A percentile compares a stretch with the other conserved stretches of the same genome.
These are phyloP conservation scores for Penicillium sp. DNA, from an alignment of 2,329 filamentous ascomycete species.

Conservation along the genomic window DNA sequence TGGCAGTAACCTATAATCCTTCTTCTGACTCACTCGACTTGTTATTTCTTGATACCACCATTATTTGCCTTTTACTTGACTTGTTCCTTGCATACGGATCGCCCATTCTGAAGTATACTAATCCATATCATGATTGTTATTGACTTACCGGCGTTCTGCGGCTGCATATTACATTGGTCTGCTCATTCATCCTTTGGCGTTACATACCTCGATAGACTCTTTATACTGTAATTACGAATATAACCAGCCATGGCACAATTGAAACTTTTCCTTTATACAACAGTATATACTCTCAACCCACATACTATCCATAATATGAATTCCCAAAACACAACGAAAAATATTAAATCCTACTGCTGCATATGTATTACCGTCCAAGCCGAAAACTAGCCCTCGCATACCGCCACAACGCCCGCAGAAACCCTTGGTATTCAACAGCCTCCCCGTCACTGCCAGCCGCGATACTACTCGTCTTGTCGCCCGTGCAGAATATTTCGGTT, in stretches of 20 bases:
- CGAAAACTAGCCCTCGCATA: constrained; percentile 87
- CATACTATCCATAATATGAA: too few relatives aligned
- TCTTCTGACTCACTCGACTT: not conserved
- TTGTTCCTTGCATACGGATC: too few relatives aligned
- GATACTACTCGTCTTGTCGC: constrained; percentile 35
- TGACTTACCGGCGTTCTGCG: too few relatives aligned
- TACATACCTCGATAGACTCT: too few relatives aligned
- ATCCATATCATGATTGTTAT: too few relatives aligned
- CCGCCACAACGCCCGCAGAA: constrained; percentile 76
- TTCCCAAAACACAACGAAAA: not conserved
- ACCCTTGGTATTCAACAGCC: constrained; percentile 85
- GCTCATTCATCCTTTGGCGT: too few relatives aligned
- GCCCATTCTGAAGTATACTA: too few relatives aligned
- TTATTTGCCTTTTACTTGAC: not conserved
- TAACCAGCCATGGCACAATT: too few relatives aligned
- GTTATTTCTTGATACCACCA: not conserved
- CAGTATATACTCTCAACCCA: not conserved
- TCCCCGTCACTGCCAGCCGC: constrained; percentile 38
- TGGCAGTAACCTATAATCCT: not conserved
- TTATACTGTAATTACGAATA: too few relatives aligned
- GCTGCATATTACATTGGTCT: too few relatives aligned
- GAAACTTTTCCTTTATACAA: too few relatives aligned
- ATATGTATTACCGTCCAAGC: constrained; percentile 67
- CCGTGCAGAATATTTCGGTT: constrained; percentile 81
- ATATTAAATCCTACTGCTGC: too few relatives aligned